phyloP scores from a whole-genome alignment of 345 rosid genomes.

The Brassica rapa region DNA sequence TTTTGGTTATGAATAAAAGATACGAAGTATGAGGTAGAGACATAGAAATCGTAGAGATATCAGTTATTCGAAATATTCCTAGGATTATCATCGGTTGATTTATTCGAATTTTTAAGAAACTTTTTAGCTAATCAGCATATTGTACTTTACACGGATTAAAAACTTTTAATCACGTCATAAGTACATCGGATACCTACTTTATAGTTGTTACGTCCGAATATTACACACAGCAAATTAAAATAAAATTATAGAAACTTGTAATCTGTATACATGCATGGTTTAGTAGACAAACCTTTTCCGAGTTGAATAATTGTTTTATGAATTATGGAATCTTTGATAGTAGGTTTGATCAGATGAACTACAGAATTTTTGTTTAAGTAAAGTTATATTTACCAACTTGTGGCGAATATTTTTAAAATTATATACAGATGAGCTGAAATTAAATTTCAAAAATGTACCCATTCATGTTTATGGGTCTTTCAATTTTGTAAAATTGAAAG shows the following conservation, averaged over 20 bases:
- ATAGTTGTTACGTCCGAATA: constrained; percentile 34
- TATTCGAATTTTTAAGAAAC: constrained; percentile 6
- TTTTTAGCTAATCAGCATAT: constrained; percentile 11
- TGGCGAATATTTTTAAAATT: not conserved
- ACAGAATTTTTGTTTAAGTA: too few species aligned
- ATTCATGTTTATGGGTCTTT: too few species aligned
- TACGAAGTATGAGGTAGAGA: constrained; percentile 19
- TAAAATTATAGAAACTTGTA: not conserved
- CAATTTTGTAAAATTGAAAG: not conserved
- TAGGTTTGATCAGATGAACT: not conserved
- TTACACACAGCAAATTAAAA: not conserved
- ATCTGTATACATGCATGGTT: constrained; percentile 3
- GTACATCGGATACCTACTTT: constrained; percentile 16
- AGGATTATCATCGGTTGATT: constrained; percentile 19
- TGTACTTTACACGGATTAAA: not conserved
- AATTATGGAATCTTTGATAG: not conserved
- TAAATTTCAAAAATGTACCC: not conserved
- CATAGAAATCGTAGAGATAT: not conserved
- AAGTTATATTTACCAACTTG: too few species aligned
- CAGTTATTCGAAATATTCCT: constrained; percentile 15
- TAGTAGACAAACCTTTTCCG: not conserved
- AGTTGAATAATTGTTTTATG: not conserved
- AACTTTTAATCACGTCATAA: constrained; percentile 17
- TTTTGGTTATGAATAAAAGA: not conserved
- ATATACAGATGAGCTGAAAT: not conserved